Conservation (phyloP, 805 yeast species). For the Sugiyamaella americana region DNA sequence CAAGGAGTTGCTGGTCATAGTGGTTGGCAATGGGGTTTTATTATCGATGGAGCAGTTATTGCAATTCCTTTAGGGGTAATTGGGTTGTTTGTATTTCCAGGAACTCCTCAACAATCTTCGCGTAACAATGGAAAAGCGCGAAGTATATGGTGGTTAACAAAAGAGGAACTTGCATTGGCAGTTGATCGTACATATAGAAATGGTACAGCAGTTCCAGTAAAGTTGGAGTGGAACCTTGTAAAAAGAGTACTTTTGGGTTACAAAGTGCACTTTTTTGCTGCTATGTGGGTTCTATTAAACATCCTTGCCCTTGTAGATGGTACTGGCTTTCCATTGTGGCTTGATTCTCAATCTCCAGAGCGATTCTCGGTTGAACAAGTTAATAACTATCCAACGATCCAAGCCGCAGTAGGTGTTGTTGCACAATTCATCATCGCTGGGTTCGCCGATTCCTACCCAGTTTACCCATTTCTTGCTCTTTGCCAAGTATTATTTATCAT, state of each 20-base stretch:
- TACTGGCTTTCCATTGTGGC: constrained; percentile 37
- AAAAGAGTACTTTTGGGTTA: constrained; percentile 26
- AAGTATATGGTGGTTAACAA: constrained; percentile 28
- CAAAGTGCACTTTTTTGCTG: constrained; percentile 32
- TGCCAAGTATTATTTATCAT: constrained; percentile 33
- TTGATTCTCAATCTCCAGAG: constrained; percentile 27
- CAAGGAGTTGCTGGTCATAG: constrained; percentile 37
- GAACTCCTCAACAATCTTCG: constrained; percentile 41
- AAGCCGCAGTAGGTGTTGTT: constrained; percentile 38
- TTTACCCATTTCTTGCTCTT: constrained; percentile 34
- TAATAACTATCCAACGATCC: constrained; percentile 39
- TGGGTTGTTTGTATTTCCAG: constrained; percentile 44
- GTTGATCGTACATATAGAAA: constrained; percentile 26
- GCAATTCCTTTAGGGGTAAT: constrained; percentile 36
- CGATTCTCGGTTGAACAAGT: constrained; percentile 33
- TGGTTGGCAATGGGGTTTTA: constrained; percentile 49
- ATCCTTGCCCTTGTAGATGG: constrained; percentile 39
- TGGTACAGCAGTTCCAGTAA: constrained; percentile 24
- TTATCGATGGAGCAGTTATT: constrained; percentile 48
- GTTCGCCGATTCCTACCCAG: constrained; percentile 34
- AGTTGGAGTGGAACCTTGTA: constrained; percentile 21
- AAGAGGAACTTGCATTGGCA: constrained; percentile 31
- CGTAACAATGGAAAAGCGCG: too few species aligned
- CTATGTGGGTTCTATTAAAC: constrained; percentile 35
- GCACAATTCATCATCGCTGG: constrained; percentile 38